Evolutionary conservation across 2,329 filamentous ascomycete genomes (phyloP), one percentile per base, ranked within the genome.

Genomic region (Penicillium sp.): DNA sequence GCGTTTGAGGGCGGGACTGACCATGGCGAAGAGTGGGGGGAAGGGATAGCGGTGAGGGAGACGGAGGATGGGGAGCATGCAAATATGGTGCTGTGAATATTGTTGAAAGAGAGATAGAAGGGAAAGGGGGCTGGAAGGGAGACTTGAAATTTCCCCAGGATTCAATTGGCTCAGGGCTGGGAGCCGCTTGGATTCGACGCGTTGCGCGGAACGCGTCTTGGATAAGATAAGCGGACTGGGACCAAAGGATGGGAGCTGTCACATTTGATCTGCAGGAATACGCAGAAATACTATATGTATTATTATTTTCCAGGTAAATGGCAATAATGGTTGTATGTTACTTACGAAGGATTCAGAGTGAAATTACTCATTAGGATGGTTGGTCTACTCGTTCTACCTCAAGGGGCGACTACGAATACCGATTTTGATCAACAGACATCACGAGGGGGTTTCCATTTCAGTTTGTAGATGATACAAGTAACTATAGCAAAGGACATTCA

Each of bases 1-100:
- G 69, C 90, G 88, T 80, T 92, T 92, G 65, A 87, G 78, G 12
- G 68, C 62, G 19, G 73, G 67, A 68, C 74, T 78, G 30, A 64
- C 55, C 76, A 76, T 78, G 65, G 45, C 38, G 62, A 59, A 53
- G 17, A 35, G 35, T 28, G 44, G 30, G 22, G n/a, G 13, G 42
- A 53, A 12, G 37, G 7, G 13, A 33, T 50, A 17, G 33, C 13
- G 40, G 12, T 24, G 15, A 37, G 42, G 4, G 15, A 33, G 33
- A 45, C 40, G 13, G 5, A 30, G n/a, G 35, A 59, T 37, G 4
- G 40, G 30, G 13, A 40, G 40, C 33, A 44, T 59, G 38, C 28
- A 64, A 47, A 6, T 3, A 3, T 13, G 10, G 10, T 15, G n/a
- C 1, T 26, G 30, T 8, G 30, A 33, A 2, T n/a, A n/a, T 30